Conservation (phyloP, 148 eudicot genomes). For the Persicaria maculosa region DNA sequence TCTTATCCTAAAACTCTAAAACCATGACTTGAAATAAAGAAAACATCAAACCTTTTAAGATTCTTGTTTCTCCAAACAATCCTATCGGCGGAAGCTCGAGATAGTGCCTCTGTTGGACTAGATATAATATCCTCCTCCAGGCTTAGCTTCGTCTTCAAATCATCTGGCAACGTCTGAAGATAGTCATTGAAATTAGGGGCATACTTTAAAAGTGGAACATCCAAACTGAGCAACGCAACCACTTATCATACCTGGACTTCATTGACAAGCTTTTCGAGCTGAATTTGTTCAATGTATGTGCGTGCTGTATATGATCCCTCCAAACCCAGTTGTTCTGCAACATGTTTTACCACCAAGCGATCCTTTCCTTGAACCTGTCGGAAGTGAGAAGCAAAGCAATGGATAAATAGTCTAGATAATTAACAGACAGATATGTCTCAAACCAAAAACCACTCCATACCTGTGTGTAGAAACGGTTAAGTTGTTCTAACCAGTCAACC, state of each 20-base stretch:
- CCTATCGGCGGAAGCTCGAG: slow-evolving; percentile 63
- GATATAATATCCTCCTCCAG: slow-evolving; percentile 72
- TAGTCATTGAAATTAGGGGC: slow-evolving; percentile 6
- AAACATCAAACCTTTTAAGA: slow-evolving; percentile 38
- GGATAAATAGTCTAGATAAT: slow-evolving; percentile 3
- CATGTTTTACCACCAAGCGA: slow-evolving; percentile 49
- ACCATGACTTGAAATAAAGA: not conserved
- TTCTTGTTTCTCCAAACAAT: slow-evolving; percentile 51
- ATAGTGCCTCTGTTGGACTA: slow-evolving; percentile 70
- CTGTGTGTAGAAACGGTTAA: slow-evolving; percentile 81
- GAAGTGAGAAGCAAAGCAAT: not conserved
- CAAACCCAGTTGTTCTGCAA: slow-evolving; percentile 79
- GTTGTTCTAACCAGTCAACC: slow-evolving; percentile 87
- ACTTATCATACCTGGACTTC: slow-evolving; percentile 73
- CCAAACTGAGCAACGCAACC: not conserved
- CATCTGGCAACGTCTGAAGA: slow-evolving; percentile 82
- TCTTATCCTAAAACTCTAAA: not conserved
- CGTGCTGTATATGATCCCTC: slow-evolving; percentile 90
- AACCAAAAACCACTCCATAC: slow-evolving; percentile 20
- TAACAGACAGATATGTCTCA: not conserved
- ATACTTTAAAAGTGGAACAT: not conserved
- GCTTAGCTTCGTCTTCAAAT: slow-evolving; percentile 85
- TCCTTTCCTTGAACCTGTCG: slow-evolving; percentile 91
- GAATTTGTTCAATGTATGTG: slow-evolving; percentile 91
- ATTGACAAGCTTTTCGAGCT: slow-evolving; percentile 87